Evolutionary conservation across 176 grass and related monocot genomes (phyloP).

Genomic region (Elymus sibiricus): DNA sequence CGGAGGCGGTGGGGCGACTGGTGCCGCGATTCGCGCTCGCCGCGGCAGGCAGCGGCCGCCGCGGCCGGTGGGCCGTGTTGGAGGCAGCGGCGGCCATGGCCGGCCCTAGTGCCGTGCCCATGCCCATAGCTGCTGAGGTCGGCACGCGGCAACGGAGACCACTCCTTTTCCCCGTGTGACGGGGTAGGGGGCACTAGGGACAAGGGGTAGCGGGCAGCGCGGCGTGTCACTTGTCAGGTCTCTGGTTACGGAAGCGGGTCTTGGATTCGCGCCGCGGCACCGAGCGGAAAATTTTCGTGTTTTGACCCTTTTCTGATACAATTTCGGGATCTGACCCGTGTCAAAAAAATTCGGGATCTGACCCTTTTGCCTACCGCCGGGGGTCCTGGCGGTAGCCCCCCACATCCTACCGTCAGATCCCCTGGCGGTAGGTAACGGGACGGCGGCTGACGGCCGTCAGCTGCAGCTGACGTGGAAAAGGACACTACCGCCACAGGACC

Average conservation of each 20-base stretch:
- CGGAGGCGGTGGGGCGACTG: background rate
- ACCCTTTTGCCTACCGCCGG: too few relatives aligned
- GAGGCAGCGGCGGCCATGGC: slow-evolving; percentile 9
- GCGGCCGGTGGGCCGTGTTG: background rate
- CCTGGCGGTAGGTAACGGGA: too few relatives aligned
- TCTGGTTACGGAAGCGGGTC: background rate
- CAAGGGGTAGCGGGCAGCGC: too few relatives aligned
- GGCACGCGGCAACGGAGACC: background rate
- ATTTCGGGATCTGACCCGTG: too few relatives aligned
- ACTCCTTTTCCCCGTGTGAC: background rate
- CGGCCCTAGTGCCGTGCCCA: background rate
- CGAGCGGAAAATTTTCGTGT: too few relatives aligned
- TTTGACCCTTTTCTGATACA: too few relatives aligned
- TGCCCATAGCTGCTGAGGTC: background rate
- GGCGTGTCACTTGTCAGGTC: background rate
- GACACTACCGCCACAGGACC: too few relatives aligned
- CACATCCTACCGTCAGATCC: too few relatives aligned
- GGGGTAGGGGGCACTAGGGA: background rate
- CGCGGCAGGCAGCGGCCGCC: background rate
- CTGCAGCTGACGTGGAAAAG: too few relatives aligned
- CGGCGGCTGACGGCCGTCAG: too few relatives aligned
- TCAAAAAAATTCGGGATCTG: too few relatives aligned
- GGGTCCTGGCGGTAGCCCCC: too few relatives aligned
- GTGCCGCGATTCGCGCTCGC: background rate
- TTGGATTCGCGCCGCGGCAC: background rate